A percentile compares a stretch with the other conserved stretches of the same genome.
Conservation (phyloP, 2,329 filamentous ascomycete species). For the Ophiostoma sp. region DNA sequence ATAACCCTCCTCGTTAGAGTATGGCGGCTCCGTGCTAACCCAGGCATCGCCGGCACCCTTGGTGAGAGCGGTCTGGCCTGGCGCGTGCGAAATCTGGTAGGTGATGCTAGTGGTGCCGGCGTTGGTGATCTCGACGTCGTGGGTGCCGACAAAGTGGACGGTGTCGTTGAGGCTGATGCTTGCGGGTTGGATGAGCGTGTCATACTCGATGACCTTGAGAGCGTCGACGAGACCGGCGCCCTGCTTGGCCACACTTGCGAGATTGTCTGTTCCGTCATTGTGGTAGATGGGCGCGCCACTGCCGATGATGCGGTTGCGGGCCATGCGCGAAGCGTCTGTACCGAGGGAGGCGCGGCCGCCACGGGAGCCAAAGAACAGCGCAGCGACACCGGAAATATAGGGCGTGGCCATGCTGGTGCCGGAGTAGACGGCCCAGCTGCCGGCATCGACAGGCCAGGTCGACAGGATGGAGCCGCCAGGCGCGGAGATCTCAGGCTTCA, state of each 20-base stretch:
- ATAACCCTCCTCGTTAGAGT: background rate
- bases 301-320: conserved; percentile 17
- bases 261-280: conserved; percentile 11
- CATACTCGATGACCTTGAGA: conserved; percentile 22
- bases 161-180: conserved; percentile 25
- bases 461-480: conserved; percentile 48
- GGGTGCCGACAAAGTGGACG: conserved; percentile 21
- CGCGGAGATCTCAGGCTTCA: conserved; percentile 45
- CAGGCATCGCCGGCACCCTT: background rate
- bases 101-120: conserved; percentile 13
- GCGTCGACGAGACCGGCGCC: conserved; percentile 26
- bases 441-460: conserved; percentile 40
- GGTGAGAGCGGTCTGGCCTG: background rate
- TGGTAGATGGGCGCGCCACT: conserved; percentile 10
- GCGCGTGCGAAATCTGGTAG: conserved; percentile 19
- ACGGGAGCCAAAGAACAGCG: conserved; percentile 8
- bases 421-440: conserved; percentile 43
- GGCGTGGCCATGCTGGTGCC: conserved; percentile 49
- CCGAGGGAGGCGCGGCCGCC: conserved; percentile 2
- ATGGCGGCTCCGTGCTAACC: background rate
- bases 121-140: conserved; percentile 21
- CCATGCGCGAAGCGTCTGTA: background rate
- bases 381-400: conserved; percentile 19
- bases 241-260: conserved; percentile 19
- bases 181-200: conserved; percentile 18